phyloP scores from a whole-genome alignment of 768 basidiomycete species.

The Mycena maculata region DNA sequence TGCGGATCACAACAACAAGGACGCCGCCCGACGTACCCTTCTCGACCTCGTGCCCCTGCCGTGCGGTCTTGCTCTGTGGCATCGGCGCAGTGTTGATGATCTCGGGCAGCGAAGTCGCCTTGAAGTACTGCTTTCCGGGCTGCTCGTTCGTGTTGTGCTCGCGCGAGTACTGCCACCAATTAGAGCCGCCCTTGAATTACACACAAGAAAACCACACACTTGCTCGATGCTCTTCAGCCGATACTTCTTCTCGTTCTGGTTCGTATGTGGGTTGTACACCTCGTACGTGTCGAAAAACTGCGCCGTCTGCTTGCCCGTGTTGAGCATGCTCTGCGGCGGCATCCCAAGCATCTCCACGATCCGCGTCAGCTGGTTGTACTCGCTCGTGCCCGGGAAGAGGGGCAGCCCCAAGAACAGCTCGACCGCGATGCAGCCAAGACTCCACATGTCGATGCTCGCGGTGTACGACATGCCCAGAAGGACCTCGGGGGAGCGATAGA shows the following conservation, averaged over 20 bases:
- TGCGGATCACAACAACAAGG: constrained; percentile 17
- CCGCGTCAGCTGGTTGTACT: constrained; percentile 97
- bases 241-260: constrained; percentile 84
- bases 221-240: constrained; percentile 89
- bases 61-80: constrained; percentile 81
- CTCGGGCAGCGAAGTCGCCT: constrained; percentile 91
- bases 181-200: no score
- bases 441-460: constrained; percentile 99
- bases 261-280: constrained; percentile 70
- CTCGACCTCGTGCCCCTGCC: constrained; percentile 86
- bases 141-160: constrained; percentile 97
- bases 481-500: constrained; percentile 98
- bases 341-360: constrained; percentile 98
- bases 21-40: constrained; percentile 75
- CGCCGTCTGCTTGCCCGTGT: constrained; percentile 92
- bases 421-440: constrained; percentile 96
- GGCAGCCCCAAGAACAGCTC: constrained; percentile 97
- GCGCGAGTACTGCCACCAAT: constrained; percentile 88
- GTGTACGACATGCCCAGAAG: constrained; percentile 95
- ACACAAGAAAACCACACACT: constrained; percentile 19
- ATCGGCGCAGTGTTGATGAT: constrained; percentile 98
- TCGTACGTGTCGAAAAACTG: constrained; percentile 92
- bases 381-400: constrained; percentile 97
- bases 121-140: constrained; percentile 99
- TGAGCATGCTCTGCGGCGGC: constrained; percentile 94